These are phyloP conservation scores for Trametes villosa DNA, from an alignment of 768 basidiomycete species.

Conservation along the genomic window DNA sequence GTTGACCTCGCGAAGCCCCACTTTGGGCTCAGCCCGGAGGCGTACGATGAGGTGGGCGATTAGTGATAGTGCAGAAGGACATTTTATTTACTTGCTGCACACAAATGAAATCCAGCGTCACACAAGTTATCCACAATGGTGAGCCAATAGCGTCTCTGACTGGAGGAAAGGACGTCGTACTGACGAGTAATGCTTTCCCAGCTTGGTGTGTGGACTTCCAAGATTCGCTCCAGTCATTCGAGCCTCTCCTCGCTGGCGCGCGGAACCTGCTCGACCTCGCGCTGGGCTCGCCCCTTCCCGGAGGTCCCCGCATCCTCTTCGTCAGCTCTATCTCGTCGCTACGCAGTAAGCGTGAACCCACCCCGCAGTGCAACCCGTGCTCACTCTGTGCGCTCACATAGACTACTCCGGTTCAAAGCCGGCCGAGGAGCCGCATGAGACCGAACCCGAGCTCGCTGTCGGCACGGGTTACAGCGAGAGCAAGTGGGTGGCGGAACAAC, in stretches of 20 bases:
- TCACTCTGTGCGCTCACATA: neutral
- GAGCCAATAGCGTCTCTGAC: neutral
- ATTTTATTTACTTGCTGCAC: neutral
- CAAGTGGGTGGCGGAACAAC: slow-evolving; percentile 40
- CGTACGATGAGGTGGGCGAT: slow-evolving; percentile 25
- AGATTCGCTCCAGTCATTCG: slow-evolving; percentile 41
- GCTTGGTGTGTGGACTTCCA: slow-evolving; percentile 51
- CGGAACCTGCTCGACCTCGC: slow-evolving; percentile 25
- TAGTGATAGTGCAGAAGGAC: neutral
- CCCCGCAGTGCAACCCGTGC: slow-evolving; percentile 29
- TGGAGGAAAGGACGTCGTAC: neutral
- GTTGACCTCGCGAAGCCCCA: slow-evolving; percentile 25
- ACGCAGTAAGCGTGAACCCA: slow-evolving; percentile 12
- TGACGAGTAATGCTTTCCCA: neutral
- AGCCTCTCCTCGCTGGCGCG: slow-evolving; percentile 38
- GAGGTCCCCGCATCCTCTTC: slow-evolving; percentile 32
- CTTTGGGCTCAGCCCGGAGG: slow-evolving; percentile 22
- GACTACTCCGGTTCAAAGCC: slow-evolving; percentile 8
- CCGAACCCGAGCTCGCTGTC: slow-evolving; percentile 28
- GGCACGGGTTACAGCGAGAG: slow-evolving; percentile 40
- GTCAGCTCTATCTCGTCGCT: slow-evolving; percentile 24
- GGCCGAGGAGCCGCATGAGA: slow-evolving; percentile 8
- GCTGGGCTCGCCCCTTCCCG: slow-evolving; percentile 9
- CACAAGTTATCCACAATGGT: slow-evolving; percentile 33
- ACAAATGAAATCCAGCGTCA: slow-evolving; percentile 20